These are phyloP conservation scores for Teunomyces barrocoloradensis DNA, from an alignment of 805 yeast species.

Conservation along the genomic window DNA sequence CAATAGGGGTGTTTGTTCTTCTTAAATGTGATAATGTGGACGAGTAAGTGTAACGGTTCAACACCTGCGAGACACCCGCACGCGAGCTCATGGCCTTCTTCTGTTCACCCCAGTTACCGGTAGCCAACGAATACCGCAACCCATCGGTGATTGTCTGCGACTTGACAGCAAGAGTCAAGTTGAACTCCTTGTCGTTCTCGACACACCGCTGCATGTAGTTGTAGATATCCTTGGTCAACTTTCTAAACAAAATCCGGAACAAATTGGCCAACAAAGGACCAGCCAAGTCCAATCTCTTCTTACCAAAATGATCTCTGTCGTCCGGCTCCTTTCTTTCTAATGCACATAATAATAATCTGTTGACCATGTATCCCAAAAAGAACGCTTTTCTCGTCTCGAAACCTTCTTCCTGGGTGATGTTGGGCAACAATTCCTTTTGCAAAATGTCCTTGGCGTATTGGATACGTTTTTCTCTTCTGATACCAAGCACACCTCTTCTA, in stretches of 20 bases:
- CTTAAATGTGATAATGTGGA: constrained; percentile 98
- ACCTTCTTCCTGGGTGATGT: constrained; percentile 96
- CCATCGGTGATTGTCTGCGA: constrained; percentile 97
- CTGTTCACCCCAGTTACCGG: constrained; percentile 99
- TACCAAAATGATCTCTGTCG: constrained; percentile 99
- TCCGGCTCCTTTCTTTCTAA: constrained; percentile 97
- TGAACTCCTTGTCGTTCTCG: constrained; percentile 96
- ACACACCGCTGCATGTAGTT: constrained; percentile 99
- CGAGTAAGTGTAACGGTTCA: constrained; percentile 95
- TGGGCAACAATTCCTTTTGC: constrained; percentile 95
- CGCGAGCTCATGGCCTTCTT: constrained; percentile 98
- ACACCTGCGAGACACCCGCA: constrained; percentile 99
- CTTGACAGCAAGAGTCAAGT: constrained; percentile 93
- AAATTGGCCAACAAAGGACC: constrained; percentile 96
- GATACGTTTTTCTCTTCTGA: constrained; percentile 95
- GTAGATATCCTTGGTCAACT: constrained; percentile 93
- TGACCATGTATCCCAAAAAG: constrained; percentile 97
- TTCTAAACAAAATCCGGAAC: constrained; percentile 91
- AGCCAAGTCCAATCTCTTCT: constrained; percentile 95
- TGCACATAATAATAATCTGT: constrained; percentile 90
- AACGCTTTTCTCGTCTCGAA: constrained; percentile 95
- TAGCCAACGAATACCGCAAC: constrained; percentile 93
- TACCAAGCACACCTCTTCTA: constrained; percentile 96
- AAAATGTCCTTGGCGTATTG: constrained; percentile 96
- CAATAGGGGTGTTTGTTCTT: constrained; percentile 98